phyloP scores from a whole-genome alignment of 169 alveolate genomes.

The Plasmodium vinckei region DNA sequence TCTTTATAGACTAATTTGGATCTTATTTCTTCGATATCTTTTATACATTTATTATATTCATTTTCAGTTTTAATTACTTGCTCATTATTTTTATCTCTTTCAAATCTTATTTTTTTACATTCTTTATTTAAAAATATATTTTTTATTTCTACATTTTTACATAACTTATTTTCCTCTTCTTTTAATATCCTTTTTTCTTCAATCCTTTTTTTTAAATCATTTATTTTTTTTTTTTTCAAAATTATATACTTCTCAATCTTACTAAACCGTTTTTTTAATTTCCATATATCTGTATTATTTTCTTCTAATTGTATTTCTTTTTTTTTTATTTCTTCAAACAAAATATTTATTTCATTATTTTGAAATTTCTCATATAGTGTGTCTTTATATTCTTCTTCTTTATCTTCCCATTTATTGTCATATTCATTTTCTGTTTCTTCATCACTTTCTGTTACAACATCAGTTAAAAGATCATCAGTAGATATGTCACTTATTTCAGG shows the following conservation, averaged over 20 bases:
- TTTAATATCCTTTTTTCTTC: constrained; percentile 45
- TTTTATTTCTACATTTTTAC: constrained; percentile 25
- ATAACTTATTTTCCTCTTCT: constrained; percentile 11
- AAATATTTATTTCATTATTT: constrained; percentile 1
- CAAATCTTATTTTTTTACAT: constrained; percentile 24
- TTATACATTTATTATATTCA: constrained; percentile 21
- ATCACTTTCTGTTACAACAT: constrained; percentile 15
- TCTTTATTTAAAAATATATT: constrained; percentile 31
- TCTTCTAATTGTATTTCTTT: constrained; percentile 52
- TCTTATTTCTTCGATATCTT: constrained; percentile 46
- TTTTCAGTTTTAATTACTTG: constrained; percentile 31
- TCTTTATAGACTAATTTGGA: constrained; percentile 38
- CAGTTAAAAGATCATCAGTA: constrained; percentile 52
- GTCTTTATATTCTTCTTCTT: constrained; percentile 2
- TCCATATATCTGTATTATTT: constrained; percentile 36
- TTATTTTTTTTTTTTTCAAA: constrained; percentile 24
- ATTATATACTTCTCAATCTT: constrained; percentile 37
- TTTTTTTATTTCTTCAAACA: constrained; percentile 33
- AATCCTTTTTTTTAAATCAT: constrained; percentile 7
- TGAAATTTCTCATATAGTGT: background rate
- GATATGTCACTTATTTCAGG: constrained; percentile 49
- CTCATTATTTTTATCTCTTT: constrained; percentile 44
- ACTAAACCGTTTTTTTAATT: constrained; percentile 26
- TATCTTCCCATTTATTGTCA: background rate
- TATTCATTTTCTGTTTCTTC: background rate